Evolutionary conservation across 1,284 basidiomycete species (phyloP).

Genomic region (Trametes polyzona): DNA sequence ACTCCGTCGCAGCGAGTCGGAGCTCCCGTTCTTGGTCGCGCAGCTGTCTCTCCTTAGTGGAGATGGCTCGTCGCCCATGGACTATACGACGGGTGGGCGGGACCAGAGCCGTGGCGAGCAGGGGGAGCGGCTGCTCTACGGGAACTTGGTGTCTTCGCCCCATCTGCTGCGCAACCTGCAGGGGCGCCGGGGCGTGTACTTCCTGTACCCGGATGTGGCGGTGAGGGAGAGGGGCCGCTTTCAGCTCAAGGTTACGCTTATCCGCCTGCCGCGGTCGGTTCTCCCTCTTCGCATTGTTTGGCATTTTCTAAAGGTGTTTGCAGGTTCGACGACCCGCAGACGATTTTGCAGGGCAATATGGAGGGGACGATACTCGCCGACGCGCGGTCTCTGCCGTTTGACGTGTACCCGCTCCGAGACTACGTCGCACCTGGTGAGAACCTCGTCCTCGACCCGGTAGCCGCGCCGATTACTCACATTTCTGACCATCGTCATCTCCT

Average conservation of each 20-base stretch:
- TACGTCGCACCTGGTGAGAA: constrained; percentile 81
- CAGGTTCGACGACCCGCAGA: constrained; percentile 38
- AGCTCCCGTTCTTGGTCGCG: constrained; percentile 83
- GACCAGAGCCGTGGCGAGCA: constrained; percentile 44
- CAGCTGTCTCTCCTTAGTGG: constrained; percentile 73
- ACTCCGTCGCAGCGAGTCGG: constrained; percentile 60
- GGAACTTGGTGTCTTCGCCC: constrained; percentile 81
- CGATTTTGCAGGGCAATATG: constrained; percentile 52
- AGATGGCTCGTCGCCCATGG: constrained; percentile 60
- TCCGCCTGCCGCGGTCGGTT: constrained; percentile 79
- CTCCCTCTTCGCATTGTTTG: background rate
- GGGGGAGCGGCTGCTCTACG: constrained; percentile 73
- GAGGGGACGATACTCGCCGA: constrained; percentile 57
- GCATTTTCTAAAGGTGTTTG: background rate
- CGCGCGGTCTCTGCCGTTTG: constrained; percentile 73
- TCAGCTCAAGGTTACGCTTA: constrained; percentile 73
- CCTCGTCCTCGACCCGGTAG: background rate
- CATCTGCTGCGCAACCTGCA: constrained; percentile 78
- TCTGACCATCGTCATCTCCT: no score
- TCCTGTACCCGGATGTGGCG: constrained; percentile 89
- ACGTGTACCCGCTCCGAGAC: constrained; percentile 69
- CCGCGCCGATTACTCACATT: background rate
- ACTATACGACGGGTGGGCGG: constrained; percentile 54
- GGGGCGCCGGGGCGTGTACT: constrained; percentile 80
- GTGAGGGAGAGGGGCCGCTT: constrained; percentile 79